Evolutionary conservation across 2,329 filamentous ascomycete species (phyloP).

Genomic region (Talaromyces sp.): DNA sequence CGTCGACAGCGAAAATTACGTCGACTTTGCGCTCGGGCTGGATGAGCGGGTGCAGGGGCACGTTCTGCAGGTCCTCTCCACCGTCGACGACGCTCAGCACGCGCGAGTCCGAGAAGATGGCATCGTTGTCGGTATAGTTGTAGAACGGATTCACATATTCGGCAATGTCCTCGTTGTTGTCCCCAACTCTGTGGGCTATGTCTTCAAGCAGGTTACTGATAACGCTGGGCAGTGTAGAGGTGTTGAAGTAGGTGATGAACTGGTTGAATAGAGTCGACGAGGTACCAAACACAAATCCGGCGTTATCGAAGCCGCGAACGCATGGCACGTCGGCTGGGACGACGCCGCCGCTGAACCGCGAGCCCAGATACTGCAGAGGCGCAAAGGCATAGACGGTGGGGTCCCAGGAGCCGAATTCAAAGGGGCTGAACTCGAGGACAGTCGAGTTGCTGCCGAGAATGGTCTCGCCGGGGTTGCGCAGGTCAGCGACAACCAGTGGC

Average conservation of each 20-base stretch:
- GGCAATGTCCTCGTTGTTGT: constrained; percentile 65
- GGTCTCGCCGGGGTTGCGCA: constrained; percentile 55
- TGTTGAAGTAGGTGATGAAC: constrained; percentile 61
- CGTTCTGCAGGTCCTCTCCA: constrained; percentile 71
- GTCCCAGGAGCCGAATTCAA: constrained; percentile 72
- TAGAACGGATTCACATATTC: constrained; percentile 75
- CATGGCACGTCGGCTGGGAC: constrained; percentile 56
- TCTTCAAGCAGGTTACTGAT: constrained; percentile 47
- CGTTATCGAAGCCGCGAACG: constrained; percentile 74
- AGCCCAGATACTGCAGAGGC: constrained; percentile 65
- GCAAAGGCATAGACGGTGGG: constrained; percentile 66
- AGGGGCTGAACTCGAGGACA: constrained; percentile 72
- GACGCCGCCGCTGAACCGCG: constrained; percentile 60
- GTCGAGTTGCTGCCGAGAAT: constrained; percentile 67
- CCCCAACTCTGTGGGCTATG: constrained; percentile 52
- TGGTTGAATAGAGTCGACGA: constrained; percentile 80
- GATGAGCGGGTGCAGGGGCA: constrained; percentile 71
- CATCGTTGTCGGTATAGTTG: constrained; percentile 54
- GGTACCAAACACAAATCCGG: constrained; percentile 79
- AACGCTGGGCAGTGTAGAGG: constrained; percentile 42
- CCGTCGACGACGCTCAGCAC: constrained; percentile 71
- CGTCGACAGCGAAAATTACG: constrained; percentile 75
- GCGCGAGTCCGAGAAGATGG: constrained; percentile 48
- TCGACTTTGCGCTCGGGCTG: constrained; percentile 67
- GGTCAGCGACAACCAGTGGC: constrained; percentile 67